Base-by-base conservation (phyloP, 2,329 filamentous ascomycete genomes). In the Coniochaeta pulveracea region DNA sequence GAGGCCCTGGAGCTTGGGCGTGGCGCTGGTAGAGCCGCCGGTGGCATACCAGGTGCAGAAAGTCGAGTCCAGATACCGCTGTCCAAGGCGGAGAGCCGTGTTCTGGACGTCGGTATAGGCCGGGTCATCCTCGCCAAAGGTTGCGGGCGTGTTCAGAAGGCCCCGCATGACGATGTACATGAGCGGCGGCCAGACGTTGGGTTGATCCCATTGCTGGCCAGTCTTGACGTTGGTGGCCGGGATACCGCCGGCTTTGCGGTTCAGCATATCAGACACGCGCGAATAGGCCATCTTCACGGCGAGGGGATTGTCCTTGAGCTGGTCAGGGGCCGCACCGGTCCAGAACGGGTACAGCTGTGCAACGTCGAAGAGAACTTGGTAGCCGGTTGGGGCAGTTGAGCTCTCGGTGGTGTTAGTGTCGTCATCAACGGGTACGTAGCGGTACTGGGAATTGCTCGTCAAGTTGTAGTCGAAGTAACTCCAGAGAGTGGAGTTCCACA, bases 1-100 rank as follows among this genome's bases (percentile, higher is more conserved):
- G 1, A 69, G 49, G 1, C 68, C 68, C 11, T 52, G 49, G 34
- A 76, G 57, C 48, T 61, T 66, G 19, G 66, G 67, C 26, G 58
- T 64, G 40, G 60, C 53, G 9, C 58, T 57, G 0, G 75, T 80
- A 3, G 66, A 63, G 4, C 76, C 77, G 15, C 77, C 77, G 0
- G 77, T 81, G 5, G 72, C 71, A 37, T 67, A 72, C 77, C 76
- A 81, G 1, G 76, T 80, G 57, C 77, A 82, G 48, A 80, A 81
- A 1, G 76, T 64, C 12, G 70, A 76, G 50, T 80, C 76, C 23
- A 80, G 56, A 43, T 80, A 81, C 23, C 76, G 67, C 55, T 81
- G 77, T 3, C 64, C 76, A 5, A 82, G 57, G 4, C 58, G 51
- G 3, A 78, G 58, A 0, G 76, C 71, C 2, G 80, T 58, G 7